Evolutionary conservation across 169 alveolate species (phyloP).

Genomic region (Plasmodium chabaudi): DNA sequence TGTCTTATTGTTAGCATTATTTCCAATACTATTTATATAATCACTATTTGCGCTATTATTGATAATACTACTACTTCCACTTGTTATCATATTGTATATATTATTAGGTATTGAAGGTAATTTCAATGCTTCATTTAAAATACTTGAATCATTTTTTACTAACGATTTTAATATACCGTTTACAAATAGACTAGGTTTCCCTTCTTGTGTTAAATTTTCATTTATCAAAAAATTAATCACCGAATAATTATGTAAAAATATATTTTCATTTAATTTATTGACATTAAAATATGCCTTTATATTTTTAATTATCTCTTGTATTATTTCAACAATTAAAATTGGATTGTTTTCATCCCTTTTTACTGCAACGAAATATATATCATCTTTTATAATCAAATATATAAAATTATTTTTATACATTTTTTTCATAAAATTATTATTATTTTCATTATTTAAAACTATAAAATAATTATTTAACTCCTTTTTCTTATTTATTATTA

Average conservation of each 20-base stretch:
- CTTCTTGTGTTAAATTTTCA: constrained; percentile 67
- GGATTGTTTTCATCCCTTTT: constrained; percentile 53
- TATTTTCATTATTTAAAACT: constrained; percentile 5
- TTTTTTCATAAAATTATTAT: neutral
- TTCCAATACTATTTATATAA: too few species aligned
- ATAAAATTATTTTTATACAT: constrained; percentile 4
- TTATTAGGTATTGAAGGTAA: constrained; percentile 21
- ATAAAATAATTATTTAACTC: neutral
- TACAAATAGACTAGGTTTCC: constrained; percentile 54
- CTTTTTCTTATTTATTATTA: constrained; percentile 1
- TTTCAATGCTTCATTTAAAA: constrained; percentile 56
- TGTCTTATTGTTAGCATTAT: neutral
- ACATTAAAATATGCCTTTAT: constrained; percentile 52
- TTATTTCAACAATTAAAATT: constrained; percentile 35
- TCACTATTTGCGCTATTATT: neutral
- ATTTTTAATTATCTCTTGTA: constrained; percentile 39
- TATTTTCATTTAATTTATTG: constrained; percentile 17
- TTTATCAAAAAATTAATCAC: constrained; percentile 44
- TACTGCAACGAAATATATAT: constrained; percentile 24
- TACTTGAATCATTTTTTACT: constrained; percentile 16
- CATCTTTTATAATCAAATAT: constrained; percentile 27
- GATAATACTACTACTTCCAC: constrained; percentile 1
- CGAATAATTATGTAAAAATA: constrained; percentile 55
- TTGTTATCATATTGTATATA: constrained; percentile 30
- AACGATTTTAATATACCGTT: constrained; percentile 43